These are phyloP conservation scores for Ganoderma resinaceum DNA, from an alignment of 1,284 basidiomycete genomes.

Conservation along the genomic window DNA sequence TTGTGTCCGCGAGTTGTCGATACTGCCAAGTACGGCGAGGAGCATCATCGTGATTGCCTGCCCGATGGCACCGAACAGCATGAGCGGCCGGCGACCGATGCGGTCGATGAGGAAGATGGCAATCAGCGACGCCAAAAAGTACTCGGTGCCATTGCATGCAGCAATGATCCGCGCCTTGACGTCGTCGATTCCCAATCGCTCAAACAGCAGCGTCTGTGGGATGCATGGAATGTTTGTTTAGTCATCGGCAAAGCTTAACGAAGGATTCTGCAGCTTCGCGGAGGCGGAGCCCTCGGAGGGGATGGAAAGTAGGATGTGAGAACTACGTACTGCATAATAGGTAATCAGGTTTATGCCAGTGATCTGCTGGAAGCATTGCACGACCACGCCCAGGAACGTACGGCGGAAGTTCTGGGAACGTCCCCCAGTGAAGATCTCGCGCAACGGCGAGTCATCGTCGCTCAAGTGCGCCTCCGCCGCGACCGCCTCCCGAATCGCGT, in stretches of 20 bases:
- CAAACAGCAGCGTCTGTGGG: constrained; percentile 60
- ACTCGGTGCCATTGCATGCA: constrained; percentile 74
- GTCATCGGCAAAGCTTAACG: neutral
- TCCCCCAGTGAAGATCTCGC: constrained; percentile 65
- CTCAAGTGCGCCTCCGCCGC: constrained; percentile 33
- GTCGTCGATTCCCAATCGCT: constrained; percentile 65
- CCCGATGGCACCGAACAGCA: constrained; percentile 74
- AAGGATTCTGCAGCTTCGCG: constrained; percentile 8
- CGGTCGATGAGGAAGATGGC: constrained; percentile 68
- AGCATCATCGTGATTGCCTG: constrained; percentile 69
- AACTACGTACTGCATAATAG: constrained; percentile 27
- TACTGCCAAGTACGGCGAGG: constrained; percentile 60
- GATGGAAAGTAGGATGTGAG: neutral
- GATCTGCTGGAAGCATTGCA: constrained; percentile 78
- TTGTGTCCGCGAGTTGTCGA: constrained; percentile 53
- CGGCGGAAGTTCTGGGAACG: constrained; percentile 72
- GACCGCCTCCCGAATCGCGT: constrained; percentile 61
- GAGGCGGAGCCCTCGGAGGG: neutral
- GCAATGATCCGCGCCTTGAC: constrained; percentile 71
- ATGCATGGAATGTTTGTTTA: constrained; percentile 1
- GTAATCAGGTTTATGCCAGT: constrained; percentile 72
- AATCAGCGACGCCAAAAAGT: constrained; percentile 66
- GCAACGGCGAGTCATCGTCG: constrained; percentile 43
- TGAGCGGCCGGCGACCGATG: constrained; percentile 68
- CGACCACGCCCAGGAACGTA: constrained; percentile 61